Conservation (phyloP, 1,284 basidiomycete genomes). For the Agroathelia rolfsii region DNA sequence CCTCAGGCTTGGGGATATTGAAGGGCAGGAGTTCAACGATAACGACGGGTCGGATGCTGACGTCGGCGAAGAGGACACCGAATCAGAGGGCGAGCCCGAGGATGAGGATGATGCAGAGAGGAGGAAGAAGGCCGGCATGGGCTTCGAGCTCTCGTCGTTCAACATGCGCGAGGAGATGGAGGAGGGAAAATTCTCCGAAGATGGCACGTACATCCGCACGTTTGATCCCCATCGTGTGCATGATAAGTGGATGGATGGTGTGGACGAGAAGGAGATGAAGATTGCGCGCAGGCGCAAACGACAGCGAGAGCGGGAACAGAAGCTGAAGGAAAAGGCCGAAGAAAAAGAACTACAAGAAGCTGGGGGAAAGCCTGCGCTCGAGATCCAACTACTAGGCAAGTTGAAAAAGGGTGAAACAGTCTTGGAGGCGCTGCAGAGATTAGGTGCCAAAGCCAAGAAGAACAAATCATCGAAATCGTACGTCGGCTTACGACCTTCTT, state of each 20-base stretch:
- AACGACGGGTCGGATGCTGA: conserved; percentile 35
- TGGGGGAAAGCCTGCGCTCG: conserved; percentile 59
- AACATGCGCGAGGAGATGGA: conserved; percentile 99
- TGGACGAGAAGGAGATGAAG: conserved; percentile 83
- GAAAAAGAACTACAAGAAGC: conserved; percentile 54
- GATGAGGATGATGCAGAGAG: conserved; percentile 74
- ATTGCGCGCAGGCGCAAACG: conserved; percentile 65
- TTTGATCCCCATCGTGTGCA: conserved; percentile 88
- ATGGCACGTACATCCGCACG: conserved; percentile 81
- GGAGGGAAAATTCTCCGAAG: conserved; percentile 92
- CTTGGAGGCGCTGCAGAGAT: conserved; percentile 78
- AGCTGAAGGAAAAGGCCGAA: conserved; percentile 63
- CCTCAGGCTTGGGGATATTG: conserved; percentile 85
- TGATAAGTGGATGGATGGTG: conserved; percentile 90
- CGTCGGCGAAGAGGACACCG: conserved; percentile 30
- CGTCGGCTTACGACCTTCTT: conserved; percentile 13
- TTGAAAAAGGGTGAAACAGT: conserved; percentile 89
- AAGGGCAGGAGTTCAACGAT: conserved; percentile 85
- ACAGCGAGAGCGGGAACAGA: conserved; percentile 59
- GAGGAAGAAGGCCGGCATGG: conserved; percentile 80
- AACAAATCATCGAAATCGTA: conserved; percentile 33
- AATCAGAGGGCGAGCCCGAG: conserved; percentile 50
- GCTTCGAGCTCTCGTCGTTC: conserved; percentile 88
- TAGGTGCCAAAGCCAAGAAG: conserved; percentile 70
- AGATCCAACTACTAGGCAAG: conserved; percentile 59